Evolutionary conservation across 192 early-diverging fungal genomes (phyloP), one percentile per base, ranked within the genome.

Genomic region (Backusella westeae): DNA sequence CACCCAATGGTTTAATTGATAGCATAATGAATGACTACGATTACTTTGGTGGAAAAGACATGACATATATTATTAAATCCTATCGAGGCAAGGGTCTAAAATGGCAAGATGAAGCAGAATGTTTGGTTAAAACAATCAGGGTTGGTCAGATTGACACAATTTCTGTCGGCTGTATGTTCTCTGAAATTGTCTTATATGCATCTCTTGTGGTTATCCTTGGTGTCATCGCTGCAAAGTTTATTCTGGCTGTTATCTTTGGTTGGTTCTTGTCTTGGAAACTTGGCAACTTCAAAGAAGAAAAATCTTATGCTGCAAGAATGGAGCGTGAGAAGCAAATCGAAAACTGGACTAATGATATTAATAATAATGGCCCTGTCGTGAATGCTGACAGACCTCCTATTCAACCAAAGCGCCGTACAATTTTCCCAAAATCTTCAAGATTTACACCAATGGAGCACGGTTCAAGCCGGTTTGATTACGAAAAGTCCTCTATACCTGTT

Each of bases 261-360:
- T 96, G 95, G 95, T 90, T 95, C 67, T 83, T 95, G 71, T 90
- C 91, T 14, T 90, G 90, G 84, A 87, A 90, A 35, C 82, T 97
- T 38, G 96, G 96, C 17, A 88, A 91, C 69, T 89, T 96, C 35
- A 89, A 89, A 53, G 82, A 88, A 75, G 82, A 67, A 26, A 82
- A 89, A 42, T 86, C 89, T 38, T 91, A 92, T 41, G 88, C 90
- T 49, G 91, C 89, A 39, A 88, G 90, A 49, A 89, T 90, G 76
- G 87, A 88, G 44, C 91, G 92, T 70, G 87, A 87, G 53, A 85
- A 84, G 12, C 89, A 91, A 78, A 93, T 94, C 35, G 93, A 94
- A 77, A 86, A 85, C 42, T 94, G 93, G 93, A 87, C 89, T 44
- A 89, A 91, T 32, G 87, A 89, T 63, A 94, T 91, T 77, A 87